Percentiles rank a stretch among this genome's conserved stretches.
Conservation (phyloP, 768 basidiomycete species). For the Rhodotorula sphaerocarpa region DNA sequence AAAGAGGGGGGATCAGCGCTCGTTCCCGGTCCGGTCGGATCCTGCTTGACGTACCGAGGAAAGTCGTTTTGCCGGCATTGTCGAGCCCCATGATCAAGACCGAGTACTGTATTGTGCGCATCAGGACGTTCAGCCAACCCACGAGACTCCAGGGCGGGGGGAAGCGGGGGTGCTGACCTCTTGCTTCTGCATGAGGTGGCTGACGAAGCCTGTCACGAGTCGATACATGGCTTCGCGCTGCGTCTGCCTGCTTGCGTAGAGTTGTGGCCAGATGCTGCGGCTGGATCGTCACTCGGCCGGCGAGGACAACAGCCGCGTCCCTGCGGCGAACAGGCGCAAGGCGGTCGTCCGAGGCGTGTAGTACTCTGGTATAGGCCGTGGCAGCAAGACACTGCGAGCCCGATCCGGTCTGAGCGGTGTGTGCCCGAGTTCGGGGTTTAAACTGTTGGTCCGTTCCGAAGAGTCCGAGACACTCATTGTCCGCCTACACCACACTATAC, state of each 20-base stretch:
- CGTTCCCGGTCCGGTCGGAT: rapidly evolving
- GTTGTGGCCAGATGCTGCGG: neutral
- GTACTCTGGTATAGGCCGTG: no score
- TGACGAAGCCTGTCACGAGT: slow-evolving; percentile 81
- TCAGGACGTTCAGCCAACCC: neutral
- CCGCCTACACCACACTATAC: no score
- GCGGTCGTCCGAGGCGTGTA: no score
- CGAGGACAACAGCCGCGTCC: no score
- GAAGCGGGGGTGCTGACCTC: slow-evolving; percentile 11
- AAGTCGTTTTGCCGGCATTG: slow-evolving; percentile 73
- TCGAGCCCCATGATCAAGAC: slow-evolving; percentile 90
- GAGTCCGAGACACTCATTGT: no score
- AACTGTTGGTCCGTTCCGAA: no score
- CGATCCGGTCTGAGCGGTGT: no score
- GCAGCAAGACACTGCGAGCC: no score
- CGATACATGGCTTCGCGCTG: slow-evolving; percentile 65
- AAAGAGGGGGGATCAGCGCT: neutral
- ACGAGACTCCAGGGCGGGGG: neutral
- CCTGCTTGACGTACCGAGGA: neutral
- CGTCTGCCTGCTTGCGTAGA: no score
- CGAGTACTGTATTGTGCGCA: slow-evolving; percentile 67
- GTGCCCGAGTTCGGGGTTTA: no score
- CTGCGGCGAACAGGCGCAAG: no score
- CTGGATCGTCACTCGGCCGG: neutral
- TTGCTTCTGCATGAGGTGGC: slow-evolving; percentile 65